These are phyloP conservation scores for Xylaria sp. DNA, from an alignment of 2,329 filamentous ascomycete genomes.

Conservation along the genomic window DNA sequence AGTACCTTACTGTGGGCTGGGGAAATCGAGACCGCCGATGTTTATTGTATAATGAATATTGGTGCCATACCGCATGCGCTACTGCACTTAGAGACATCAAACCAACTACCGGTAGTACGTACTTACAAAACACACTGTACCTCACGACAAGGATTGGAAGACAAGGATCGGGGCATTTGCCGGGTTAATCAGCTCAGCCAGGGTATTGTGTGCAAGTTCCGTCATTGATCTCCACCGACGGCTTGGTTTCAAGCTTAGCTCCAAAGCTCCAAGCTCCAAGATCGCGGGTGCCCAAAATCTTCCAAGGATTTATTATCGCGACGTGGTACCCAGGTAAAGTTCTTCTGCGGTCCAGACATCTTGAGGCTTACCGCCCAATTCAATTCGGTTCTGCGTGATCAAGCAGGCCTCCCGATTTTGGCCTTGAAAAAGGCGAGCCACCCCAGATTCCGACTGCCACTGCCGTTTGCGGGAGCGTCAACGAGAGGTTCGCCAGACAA, in stretches of 20 bases:
- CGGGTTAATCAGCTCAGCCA: slow-evolving; percentile 18
- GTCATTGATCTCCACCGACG: slow-evolving; percentile 38
- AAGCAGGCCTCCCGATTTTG: slow-evolving; percentile 10
- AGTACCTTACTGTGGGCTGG: neutral
- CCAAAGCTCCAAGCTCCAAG: slow-evolving; percentile 31
- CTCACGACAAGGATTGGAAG: neutral
- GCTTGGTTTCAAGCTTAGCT: slow-evolving; percentile 32
- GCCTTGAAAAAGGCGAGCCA: neutral
- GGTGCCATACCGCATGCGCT: neutral
- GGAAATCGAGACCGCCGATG: slow-evolving; percentile 13
- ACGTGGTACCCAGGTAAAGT: slow-evolving; percentile 17
- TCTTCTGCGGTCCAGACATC: slow-evolving; percentile 34
- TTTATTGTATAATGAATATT: neutral
- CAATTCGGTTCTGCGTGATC: neutral
- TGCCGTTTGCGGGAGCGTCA: slow-evolving; percentile 6
- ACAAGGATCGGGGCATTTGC: slow-evolving; percentile 4
- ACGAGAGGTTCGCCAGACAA: neutral
- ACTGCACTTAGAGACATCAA: neutral
- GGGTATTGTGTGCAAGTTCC: slow-evolving; percentile 29
- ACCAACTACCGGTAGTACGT: neutral
- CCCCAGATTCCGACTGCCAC: neutral
- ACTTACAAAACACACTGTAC: neutral
- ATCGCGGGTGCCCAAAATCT: slow-evolving; percentile 33
- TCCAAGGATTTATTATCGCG: slow-evolving; percentile 25
- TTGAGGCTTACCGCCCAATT: slow-evolving; percentile 23